phyloP scores from a whole-genome alignment of 768 basidiomycete species.

The Panellus pusillus region DNA sequence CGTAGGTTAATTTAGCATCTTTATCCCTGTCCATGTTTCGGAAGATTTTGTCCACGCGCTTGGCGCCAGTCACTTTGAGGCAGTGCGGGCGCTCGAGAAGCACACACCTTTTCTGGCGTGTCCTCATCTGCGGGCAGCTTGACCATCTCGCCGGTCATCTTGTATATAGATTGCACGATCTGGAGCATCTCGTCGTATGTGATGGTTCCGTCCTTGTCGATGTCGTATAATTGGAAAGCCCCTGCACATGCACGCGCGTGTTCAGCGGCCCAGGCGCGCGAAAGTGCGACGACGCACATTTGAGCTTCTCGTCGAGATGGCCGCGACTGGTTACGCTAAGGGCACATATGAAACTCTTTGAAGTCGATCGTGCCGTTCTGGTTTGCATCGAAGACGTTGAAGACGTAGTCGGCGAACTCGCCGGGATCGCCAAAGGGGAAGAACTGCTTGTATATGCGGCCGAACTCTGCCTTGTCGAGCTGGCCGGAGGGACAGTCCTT shows the following conservation, averaged over 20 bases:
- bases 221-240: constrained; percentile 99
- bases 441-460: constrained; percentile 99
- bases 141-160: constrained; percentile 99
- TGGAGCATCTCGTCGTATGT: constrained; percentile 99
- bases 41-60: constrained; percentile 99
- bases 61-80: constrained; percentile 10
- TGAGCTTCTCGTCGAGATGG: constrained; percentile 93
- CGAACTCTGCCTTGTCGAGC: constrained; percentile 93
- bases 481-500: constrained; percentile 98
- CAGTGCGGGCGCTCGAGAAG: not conserved
- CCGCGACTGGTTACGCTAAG: constrained; percentile 94
- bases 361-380: constrained; percentile 98
- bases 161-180: constrained; percentile 98
- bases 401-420: constrained; percentile 97
- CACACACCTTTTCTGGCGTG: constrained; percentile 93
- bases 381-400: constrained; percentile 96
- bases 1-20: constrained; percentile 89
- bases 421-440: constrained; percentile 98
- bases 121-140: constrained; percentile 98
- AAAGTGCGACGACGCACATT: constrained; percentile 62
- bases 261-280: constrained; percentile 14
- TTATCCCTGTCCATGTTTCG: constrained; percentile 96
- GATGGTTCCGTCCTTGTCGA: constrained; percentile 96
- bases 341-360: constrained; percentile 98
- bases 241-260: constrained; percentile 50